Percentiles rank a stretch among this genome's conserved stretches.
phyloP scores from a whole-genome alignment of 1,284 basidiomycete species.

The Malassezia obtusa region DNA sequence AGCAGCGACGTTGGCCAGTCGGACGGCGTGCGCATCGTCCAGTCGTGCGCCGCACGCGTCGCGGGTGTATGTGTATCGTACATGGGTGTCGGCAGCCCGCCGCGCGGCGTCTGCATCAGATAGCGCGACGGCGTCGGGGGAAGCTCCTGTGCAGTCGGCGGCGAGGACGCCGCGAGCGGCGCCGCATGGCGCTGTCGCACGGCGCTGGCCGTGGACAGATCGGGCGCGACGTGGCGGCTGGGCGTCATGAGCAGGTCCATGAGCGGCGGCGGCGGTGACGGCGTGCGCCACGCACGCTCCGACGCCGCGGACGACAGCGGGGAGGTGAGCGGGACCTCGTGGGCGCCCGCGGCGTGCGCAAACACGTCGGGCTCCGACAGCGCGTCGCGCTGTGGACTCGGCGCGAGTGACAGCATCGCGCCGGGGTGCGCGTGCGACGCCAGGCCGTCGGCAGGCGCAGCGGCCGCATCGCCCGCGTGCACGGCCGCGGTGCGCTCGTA shows the following conservation, averaged over 20 bases:
- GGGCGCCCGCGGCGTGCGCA: neutral
- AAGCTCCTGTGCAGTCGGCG: neutral
- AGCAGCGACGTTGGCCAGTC: neutral
- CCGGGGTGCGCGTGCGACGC: conserved; percentile 1
- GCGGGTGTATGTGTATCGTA: neutral
- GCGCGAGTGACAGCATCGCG: conserved; percentile 13
- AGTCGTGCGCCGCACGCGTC: neutral
- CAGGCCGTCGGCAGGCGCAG: neutral
- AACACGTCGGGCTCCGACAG: neutral
- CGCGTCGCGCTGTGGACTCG: conserved; percentile 6
- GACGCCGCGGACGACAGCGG: neutral
- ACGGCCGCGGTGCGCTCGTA: conserved; percentile 4
- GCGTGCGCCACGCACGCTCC: conserved; percentile 4
- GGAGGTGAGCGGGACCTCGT: neutral
- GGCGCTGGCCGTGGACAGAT: neutral
- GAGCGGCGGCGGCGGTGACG: conserved; percentile 10
- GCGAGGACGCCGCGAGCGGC: neutral
- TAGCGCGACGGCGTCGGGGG: conserved; percentile 12
- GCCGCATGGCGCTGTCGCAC: neutral
- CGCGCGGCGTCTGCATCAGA: conserved; percentile 9
- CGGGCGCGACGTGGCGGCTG: conserved; percentile 8
- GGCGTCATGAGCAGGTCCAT: conserved; percentile 9
- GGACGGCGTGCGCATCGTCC: neutral
- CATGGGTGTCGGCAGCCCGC: neutral
- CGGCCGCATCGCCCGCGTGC: neutral